A percentile compares a stretch with the other conserved stretches of the same genome.
Evolutionary conservation across 176 grass and related monocot genomes (phyloP).

Genomic region (Triticum aestivum): DNA sequence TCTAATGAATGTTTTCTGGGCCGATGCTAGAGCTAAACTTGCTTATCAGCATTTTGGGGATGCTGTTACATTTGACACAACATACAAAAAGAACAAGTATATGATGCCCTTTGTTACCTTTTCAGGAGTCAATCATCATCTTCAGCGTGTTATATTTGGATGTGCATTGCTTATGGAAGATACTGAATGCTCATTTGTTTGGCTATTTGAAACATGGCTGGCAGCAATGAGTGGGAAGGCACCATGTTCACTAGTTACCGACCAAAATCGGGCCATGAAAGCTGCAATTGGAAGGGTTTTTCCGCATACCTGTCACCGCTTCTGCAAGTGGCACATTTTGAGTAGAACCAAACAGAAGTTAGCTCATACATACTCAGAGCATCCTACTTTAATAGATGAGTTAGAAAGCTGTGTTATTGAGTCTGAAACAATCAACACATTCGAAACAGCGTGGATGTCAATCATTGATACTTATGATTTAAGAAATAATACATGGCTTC

Average conservation of each 20-base stretch:
- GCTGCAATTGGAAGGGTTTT: slow-evolving; percentile 75
- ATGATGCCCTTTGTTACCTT: slow-evolving; percentile 89
- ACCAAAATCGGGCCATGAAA: slow-evolving; percentile 78
- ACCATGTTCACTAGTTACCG: slow-evolving; percentile 70
- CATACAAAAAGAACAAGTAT: slow-evolving; percentile 89
- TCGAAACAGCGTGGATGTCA: slow-evolving; percentile 72
- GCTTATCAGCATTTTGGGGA: slow-evolving; percentile 76
- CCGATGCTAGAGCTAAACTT: slow-evolving; percentile 64
- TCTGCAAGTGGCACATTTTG: slow-evolving; percentile 91
- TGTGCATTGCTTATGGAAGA: slow-evolving; percentile 84
- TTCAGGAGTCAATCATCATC: slow-evolving; percentile 87
- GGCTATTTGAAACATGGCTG: slow-evolving; percentile 92
- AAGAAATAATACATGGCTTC: slow-evolving; percentile 88
- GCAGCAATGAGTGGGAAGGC: slow-evolving; percentile 60
- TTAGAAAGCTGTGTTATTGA: slow-evolving; percentile 76
- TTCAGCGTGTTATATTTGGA: slow-evolving; percentile 80
- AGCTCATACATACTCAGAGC: slow-evolving; percentile 59
- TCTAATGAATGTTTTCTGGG: slow-evolving; percentile 84
- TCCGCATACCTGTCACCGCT: slow-evolving; percentile 63
- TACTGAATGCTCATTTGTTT: slow-evolving; percentile 75
- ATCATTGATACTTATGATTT: slow-evolving; percentile 84
- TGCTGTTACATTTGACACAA: slow-evolving; percentile 77
- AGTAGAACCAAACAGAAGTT: slow-evolving; percentile 79
- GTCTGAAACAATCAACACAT: slow-evolving; percentile 58
- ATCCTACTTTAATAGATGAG: slow-evolving; percentile 64